phyloP scores from a whole-genome alignment of 768 basidiomycete genomes.

The Coprinellus aureogranulatus region DNA sequence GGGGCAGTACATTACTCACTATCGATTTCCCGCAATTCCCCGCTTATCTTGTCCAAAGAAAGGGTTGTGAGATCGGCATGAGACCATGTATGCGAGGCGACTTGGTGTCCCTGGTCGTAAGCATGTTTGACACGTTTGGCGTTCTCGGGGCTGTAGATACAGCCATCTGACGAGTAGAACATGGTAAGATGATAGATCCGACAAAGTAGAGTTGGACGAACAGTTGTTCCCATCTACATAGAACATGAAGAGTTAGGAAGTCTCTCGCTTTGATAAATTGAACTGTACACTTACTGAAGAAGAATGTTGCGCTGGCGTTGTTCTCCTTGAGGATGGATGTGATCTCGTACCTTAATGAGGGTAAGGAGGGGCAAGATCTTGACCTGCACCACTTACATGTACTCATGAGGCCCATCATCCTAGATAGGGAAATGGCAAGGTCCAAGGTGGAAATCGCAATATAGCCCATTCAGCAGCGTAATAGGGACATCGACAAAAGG shows the following conservation, averaged over 20 bases:
- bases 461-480: too few species aligned
- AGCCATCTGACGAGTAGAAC: slow-evolving; percentile 13
- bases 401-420: slow-evolving; percentile 37
- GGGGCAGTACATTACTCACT: slow-evolving; percentile 19
- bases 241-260: neutral
- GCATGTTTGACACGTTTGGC: slow-evolving; percentile 20
- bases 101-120: slow-evolving; percentile 28
- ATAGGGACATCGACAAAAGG: too few species aligned
- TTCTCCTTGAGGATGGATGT: slow-evolving; percentile 15
- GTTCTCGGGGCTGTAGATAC: slow-evolving; percentile 24
- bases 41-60: slow-evolving; percentile 26
- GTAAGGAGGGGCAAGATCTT: neutral
- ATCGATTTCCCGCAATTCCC: slow-evolving; percentile 32
- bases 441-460: too few species aligned
- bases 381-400: slow-evolving; percentile 22
- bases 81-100: slow-evolving; percentile 33
- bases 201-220: neutral
- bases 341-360: slow-evolving; percentile 17
- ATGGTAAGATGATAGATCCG: neutral
- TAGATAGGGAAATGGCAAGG: slow-evolving; percentile 1
- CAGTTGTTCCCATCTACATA: slow-evolving; percentile 10
- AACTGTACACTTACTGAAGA: slow-evolving; percentile 21
- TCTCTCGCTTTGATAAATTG: neutral
- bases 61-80: slow-evolving; percentile 38
- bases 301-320: slow-evolving; percentile 33